Conservation (phyloP, 768 basidiomycete genomes). For the Rickenella mellea region DNA sequence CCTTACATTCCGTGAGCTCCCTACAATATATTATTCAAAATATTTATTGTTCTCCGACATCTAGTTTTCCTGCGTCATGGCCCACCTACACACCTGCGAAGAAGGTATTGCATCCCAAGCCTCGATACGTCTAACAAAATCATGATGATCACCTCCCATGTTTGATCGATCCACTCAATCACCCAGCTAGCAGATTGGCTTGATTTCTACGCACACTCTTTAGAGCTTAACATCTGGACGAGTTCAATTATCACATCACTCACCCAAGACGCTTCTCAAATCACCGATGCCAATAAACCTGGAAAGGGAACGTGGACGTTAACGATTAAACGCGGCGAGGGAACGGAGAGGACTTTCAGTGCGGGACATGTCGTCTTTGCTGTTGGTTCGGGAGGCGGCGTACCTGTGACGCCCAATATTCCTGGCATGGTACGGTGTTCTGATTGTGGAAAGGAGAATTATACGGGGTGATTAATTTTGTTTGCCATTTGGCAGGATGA, state of each 20-base stretch:
- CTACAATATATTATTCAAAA: not conserved
- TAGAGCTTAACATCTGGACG: conserved; percentile 60
- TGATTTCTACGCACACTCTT: conserved; percentile 46
- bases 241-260: conserved; percentile 29
- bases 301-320: conserved; percentile 29
- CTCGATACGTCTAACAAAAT: not conserved
- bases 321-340: conserved; percentile 23
- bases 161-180: not conserved
- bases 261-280: conserved; percentile 20
- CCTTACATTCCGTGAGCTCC: conserved; percentile 40
- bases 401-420: conserved; percentile 33
- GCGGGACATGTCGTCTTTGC: conserved; percentile 47
- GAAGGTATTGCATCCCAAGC: no score
- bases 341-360: conserved; percentile 25
- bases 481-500: conserved; percentile 20
- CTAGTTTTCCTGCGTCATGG: conserved; percentile 50
- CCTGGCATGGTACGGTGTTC: conserved; percentile 27
- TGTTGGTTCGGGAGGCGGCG: conserved; percentile 41
- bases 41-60: not conserved
- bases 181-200: conserved; percentile 55
- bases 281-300: conserved; percentile 21
- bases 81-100: conserved; percentile 40
- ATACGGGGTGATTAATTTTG: not conserved
- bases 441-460: not conserved
- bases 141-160: not conserved